These are phyloP conservation scores for Candida maris DNA, from an alignment of 805 yeast species.

Conservation along the genomic window DNA sequence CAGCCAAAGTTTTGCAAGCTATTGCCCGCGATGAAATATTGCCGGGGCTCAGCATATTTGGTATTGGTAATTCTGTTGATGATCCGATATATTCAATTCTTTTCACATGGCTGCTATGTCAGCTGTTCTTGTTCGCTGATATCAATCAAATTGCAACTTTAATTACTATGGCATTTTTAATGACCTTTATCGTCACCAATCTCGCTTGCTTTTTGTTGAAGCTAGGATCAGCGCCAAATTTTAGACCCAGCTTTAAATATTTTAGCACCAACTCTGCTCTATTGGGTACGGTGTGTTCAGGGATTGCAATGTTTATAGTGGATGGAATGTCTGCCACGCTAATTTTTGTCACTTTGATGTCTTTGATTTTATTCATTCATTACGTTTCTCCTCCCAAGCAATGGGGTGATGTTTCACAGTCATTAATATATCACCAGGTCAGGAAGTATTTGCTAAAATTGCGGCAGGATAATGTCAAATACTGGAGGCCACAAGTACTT, in stretches of 20 bases:
- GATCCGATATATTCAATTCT: constrained; percentile 67
- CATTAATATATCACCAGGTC: constrained; percentile 93
- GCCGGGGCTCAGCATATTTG: constrained; percentile 70
- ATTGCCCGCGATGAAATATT: constrained; percentile 83
- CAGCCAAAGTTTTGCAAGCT: constrained; percentile 87
- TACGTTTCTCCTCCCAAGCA: constrained; percentile 91
- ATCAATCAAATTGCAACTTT: constrained; percentile 92
- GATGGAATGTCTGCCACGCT: constrained; percentile 86
- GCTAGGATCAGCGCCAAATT: constrained; percentile 95
- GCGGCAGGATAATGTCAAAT: constrained; percentile 89
- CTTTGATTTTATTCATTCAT: constrained; percentile 76
- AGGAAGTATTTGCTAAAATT: constrained; percentile 81
- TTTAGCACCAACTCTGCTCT: constrained; percentile 82
- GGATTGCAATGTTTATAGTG: constrained; percentile 87
- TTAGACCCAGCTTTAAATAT: constrained; percentile 90
- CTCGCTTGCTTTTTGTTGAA: constrained; percentile 87
- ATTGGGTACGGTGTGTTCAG: constrained; percentile 64
- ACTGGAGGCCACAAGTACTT: constrained; percentile 96
- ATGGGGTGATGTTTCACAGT: constrained; percentile 98
- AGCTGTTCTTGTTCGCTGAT: constrained; percentile 80
- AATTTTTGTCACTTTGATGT: constrained; percentile 60
- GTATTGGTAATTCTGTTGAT: constrained; percentile 42
- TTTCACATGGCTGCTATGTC: constrained; percentile 79
- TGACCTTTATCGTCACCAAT: constrained; percentile 94
- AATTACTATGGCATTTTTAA: constrained; percentile 94